These are phyloP conservation scores for Aspergillus calidoustus DNA, from an alignment of 2,329 filamentous ascomycete genomes.

Conservation along the genomic window DNA sequence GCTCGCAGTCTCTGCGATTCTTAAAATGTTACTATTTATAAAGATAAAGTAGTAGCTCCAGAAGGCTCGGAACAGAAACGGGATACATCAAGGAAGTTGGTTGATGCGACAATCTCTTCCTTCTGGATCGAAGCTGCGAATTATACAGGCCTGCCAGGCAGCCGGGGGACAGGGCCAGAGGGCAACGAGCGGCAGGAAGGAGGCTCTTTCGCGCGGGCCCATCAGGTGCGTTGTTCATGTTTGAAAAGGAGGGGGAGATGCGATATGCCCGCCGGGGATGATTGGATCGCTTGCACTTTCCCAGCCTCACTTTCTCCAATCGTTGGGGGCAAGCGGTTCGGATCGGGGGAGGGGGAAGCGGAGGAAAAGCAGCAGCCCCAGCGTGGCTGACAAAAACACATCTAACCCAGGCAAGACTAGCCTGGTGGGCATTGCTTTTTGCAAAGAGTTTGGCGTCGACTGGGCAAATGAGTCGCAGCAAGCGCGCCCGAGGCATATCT, in stretches of 20 bases:
- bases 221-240: conserved; percentile 3
- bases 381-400: background rate
- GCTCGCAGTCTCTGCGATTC: background rate
- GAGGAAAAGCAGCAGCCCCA: background rate
- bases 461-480: background rate
- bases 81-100: conserved; percentile 2
- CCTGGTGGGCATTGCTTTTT: background rate
- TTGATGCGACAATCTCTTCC: conserved; percentile 5
- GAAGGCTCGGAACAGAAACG: background rate
- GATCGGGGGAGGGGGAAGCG: background rate
- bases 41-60: background rate
- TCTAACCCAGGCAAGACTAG: conserved; percentile 3
- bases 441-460: background rate
- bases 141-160: conserved; percentile 10
- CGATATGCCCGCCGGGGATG: background rate
- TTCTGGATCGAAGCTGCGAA: conserved; percentile 3
- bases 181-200: background rate
- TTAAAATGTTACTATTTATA: conserved; percentile 10
- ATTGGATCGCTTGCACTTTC: conserved; percentile 13
- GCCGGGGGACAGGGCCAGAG: background rate
- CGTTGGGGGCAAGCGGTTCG: background rate
- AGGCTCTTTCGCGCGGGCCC: conserved; percentile 14
- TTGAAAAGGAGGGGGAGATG: background rate
- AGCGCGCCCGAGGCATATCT: conserved; percentile 15
- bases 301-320: conserved; percentile 4